phyloP scores from a whole-genome alignment of 495 filamentous ascomycete genomes.

The Lophium mytilinum region DNA sequence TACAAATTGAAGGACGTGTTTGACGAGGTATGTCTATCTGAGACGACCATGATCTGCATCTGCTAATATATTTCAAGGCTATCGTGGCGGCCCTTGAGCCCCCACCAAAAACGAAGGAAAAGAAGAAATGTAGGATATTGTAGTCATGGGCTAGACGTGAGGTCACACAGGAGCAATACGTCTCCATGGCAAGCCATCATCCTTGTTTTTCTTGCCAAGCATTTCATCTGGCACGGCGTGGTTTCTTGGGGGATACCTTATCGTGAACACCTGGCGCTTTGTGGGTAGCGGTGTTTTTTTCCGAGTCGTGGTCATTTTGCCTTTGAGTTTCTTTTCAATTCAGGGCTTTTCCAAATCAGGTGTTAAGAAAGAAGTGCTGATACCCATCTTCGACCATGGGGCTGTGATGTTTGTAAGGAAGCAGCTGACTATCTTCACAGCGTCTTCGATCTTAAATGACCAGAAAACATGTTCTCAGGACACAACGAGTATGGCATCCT shows the following conservation, averaged over 20 bases:
- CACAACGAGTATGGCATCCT: too few species aligned
- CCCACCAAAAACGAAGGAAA: conserved; percentile 23
- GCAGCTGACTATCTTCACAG: too few species aligned
- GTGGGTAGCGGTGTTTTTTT: conserved; percentile 24
- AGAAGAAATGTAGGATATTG: conserved; percentile 19
- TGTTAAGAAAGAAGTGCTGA: too few species aligned
- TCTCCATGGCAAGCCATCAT: background rate
- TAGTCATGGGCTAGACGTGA: background rate
- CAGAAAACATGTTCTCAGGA: too few species aligned
- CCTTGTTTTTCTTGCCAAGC: conserved; percentile 1
- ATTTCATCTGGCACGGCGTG: conserved; percentile 9
- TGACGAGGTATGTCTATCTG: conserved; percentile 69
- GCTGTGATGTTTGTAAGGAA: too few species aligned
- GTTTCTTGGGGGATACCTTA: conserved; percentile 24
- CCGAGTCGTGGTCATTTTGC: conserved; percentile 3
- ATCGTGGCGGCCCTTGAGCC: conserved; percentile 39
- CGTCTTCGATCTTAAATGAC: too few species aligned
- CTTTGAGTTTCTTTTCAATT: background rate
- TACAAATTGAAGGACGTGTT: conserved; percentile 99
- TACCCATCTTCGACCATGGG: too few species aligned
- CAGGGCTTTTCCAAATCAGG: background rate
- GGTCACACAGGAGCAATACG: background rate
- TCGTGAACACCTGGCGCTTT: conserved; percentile 24
- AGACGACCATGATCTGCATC: background rate
- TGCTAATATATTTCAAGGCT: conserved; percentile 25